Percentiles rank a stretch among this genome's conserved stretches.
These are phyloP conservation scores for Dendrobium nobile DNA, from an alignment of 106 monocot genomes.

Conservation along the genomic window DNA sequence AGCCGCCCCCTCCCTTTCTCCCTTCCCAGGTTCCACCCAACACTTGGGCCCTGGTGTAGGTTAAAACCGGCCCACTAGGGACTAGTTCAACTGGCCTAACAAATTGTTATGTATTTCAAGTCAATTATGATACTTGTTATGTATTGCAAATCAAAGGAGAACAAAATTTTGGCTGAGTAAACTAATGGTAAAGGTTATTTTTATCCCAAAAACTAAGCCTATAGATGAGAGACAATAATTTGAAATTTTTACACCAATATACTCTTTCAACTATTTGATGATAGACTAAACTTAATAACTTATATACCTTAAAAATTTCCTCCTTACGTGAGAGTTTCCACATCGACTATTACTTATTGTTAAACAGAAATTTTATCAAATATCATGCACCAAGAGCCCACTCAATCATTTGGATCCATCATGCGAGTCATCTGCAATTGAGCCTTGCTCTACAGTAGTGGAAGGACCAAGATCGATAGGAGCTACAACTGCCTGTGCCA, in stretches of 20 bases:
- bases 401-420: background rate
- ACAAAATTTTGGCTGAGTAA: background rate
- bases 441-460: background rate
- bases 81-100: too few relatives aligned
- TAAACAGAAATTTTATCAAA: background rate
- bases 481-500: background rate
- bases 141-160: background rate
- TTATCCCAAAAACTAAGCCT: background rate
- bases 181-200: background rate
- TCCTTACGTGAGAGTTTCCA: background rate
- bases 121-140: background rate
- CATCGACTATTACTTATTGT: background rate
- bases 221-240: background rate
- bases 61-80: too few relatives aligned
- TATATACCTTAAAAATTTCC: background rate
- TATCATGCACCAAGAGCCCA: background rate
- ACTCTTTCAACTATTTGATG: background rate
- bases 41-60: too few relatives aligned
- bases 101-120: background rate
- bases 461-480: background rate
- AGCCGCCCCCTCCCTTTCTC: too few relatives aligned
- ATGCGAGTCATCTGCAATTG: background rate
- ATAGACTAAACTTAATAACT: background rate
- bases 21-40: too few relatives aligned
- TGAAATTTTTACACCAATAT: background rate